phyloP scores from a whole-genome alignment of 495 filamentous ascomycete species.

The Aspergillus sparsus region DNA sequence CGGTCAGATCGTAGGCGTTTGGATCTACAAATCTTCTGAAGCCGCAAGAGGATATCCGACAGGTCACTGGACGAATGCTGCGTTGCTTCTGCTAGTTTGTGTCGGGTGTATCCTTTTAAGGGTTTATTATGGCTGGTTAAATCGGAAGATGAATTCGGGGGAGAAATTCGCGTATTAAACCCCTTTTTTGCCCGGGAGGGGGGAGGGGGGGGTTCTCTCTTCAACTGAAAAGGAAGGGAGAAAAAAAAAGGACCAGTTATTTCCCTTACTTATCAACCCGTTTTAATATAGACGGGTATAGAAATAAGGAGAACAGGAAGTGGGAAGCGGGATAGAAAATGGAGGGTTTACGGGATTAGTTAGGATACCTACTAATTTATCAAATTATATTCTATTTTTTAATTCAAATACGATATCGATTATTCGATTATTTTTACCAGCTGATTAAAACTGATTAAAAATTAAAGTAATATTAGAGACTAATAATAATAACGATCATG shows the following conservation, averaged over 20 bases:
- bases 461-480: background rate
- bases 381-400: no score
- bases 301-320: no score
- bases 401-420: no score
- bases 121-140: constrained; percentile 43
- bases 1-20: constrained; percentile 70
- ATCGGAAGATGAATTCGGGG: constrained; percentile 26
- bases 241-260: no score
- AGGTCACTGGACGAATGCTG: constrained; percentile 59
- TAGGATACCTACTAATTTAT: no score
- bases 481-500: background rate
- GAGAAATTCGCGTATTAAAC: constrained; percentile 37
- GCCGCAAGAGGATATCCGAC: constrained; percentile 63
- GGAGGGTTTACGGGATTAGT: background rate
- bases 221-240: no score
- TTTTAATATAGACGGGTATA: no score
- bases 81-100: constrained; percentile 44
- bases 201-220: background rate
- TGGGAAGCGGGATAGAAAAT: no score
- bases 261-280: no score
- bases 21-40: constrained; percentile 70
- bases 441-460: no score
- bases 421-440: no score
- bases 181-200: no score
- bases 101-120: constrained; percentile 40